Conservation (phyloP, 768 basidiomycete genomes). For the Leucosporidium yakuticum region DNA sequence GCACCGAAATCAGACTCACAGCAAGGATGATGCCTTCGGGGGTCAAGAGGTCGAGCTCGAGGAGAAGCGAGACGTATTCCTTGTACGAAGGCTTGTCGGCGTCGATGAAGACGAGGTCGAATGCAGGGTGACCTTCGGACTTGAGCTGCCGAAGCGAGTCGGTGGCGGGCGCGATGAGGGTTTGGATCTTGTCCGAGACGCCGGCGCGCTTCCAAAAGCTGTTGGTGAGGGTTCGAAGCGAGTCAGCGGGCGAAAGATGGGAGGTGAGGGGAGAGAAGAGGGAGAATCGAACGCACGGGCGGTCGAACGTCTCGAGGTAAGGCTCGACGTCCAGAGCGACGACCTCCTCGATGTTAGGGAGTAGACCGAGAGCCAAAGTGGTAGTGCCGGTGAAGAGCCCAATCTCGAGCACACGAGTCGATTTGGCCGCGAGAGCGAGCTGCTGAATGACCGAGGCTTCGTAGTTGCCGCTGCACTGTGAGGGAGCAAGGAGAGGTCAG, state of each 20-base stretch:
- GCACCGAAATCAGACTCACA: slow-evolving; percentile 1
- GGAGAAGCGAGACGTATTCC: slow-evolving; percentile 18
- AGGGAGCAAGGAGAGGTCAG: not conserved
- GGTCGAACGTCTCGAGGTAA: slow-evolving; percentile 19
- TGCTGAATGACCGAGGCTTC: slow-evolving; percentile 32
- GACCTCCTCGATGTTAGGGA: slow-evolving; percentile 46
- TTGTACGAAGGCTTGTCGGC: slow-evolving; percentile 34
- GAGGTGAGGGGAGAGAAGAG: not conserved
- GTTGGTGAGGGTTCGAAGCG: not conserved
- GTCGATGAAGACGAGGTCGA: slow-evolving; percentile 37
- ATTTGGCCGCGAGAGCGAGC: slow-evolving; percentile 18
- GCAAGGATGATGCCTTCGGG: slow-evolving; percentile 32
- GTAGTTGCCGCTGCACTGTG: slow-evolving; percentile 31
- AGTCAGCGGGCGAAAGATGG: not conserved
- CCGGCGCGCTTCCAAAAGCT: slow-evolving; percentile 26
- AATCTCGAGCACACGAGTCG: slow-evolving; percentile 30
- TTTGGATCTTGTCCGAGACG: slow-evolving; percentile 34
- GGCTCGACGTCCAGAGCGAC: slow-evolving; percentile 43
- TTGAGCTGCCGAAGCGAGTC: slow-evolving; percentile 24
- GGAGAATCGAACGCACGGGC: slow-evolving; percentile 8
- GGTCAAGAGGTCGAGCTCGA: slow-evolving; percentile 15
- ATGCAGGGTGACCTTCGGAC: slow-evolving; percentile 3
- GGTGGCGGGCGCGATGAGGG: slow-evolving; percentile 29
- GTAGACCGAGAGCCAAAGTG: slow-evolving; percentile 42
- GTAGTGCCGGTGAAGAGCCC: slow-evolving; percentile 34